phyloP scores from a whole-genome alignment of 352 stramenopile genomes.

The Phytophthora pisi region DNA sequence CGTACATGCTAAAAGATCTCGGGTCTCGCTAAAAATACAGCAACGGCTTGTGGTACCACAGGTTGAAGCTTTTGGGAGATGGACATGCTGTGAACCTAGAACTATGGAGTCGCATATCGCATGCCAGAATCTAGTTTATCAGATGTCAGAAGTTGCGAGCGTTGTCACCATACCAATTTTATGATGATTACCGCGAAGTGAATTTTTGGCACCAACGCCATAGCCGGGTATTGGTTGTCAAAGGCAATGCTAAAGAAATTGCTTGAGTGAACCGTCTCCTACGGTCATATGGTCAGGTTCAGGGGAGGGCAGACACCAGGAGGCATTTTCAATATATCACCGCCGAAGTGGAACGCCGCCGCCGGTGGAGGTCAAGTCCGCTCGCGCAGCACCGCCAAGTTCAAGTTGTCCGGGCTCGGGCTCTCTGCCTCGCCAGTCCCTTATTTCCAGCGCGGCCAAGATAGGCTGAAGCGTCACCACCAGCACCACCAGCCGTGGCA shows the following conservation, averaged over 20 bases:
- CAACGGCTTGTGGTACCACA: not conserved
- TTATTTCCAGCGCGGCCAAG: slow-evolving; percentile 14
- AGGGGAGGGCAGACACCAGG: not conserved
- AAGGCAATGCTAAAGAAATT: slow-evolving; percentile 15
- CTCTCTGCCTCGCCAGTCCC: slow-evolving; percentile 33
- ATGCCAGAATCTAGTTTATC: slow-evolving; percentile 4
- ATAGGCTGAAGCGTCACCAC: not conserved
- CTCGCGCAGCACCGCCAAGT: slow-evolving; percentile 23
- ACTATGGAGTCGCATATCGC: not conserved
- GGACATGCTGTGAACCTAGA: slow-evolving; percentile 5
- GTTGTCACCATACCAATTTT: not conserved
- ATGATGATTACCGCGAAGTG: not conserved
- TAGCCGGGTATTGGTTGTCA: not conserved
- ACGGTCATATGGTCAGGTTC: not conserved
- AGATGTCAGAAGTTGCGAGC: not conserved
- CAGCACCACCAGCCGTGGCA: not conserved
- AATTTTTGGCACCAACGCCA: not conserved
- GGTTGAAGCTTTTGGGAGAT: slow-evolving; percentile 24
- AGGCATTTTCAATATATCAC: slow-evolving; percentile 12
- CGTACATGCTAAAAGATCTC: not conserved
- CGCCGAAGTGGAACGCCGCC: slow-evolving; percentile 11
- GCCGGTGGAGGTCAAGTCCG: slow-evolving; percentile 4
- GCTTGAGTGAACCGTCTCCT: slow-evolving; percentile 28
- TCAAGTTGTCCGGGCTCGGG: slow-evolving; percentile 27
- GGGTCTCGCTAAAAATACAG: not conserved